A percentile compares a stretch with the other conserved stretches of the same genome.
These are phyloP conservation scores for Tylopilus sp. DNA, from an alignment of 768 basidiomycete species.

Conservation along the genomic window DNA sequence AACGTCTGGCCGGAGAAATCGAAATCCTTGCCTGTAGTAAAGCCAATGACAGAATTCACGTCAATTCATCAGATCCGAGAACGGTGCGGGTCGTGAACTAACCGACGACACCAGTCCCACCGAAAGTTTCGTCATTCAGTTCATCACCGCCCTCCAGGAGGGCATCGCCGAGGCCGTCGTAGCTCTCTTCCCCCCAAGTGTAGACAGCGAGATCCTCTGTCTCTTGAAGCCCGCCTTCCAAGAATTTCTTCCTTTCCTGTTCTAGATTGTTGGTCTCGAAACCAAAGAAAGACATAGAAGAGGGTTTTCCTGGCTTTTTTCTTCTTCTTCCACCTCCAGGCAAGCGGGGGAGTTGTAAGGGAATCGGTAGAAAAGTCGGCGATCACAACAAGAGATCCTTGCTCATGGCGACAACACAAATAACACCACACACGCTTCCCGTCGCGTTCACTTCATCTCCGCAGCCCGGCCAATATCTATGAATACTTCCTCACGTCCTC, in stretches of 20 bases:
- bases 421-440: slow-evolving; percentile 20
- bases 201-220: slow-evolving; percentile 86
- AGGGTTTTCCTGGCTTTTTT: neutral
- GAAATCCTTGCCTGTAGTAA: slow-evolving; percentile 77
- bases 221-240: slow-evolving; percentile 47
- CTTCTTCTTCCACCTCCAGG: slow-evolving; percentile 15
- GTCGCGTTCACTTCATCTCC: too few relatives aligned
- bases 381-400: slow-evolving; percentile 12
- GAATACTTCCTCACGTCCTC: slow-evolving; percentile 49
- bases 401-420: slow-evolving; percentile 19
- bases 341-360: slow-evolving; percentile 12
- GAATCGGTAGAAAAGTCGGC: slow-evolving; percentile 12
- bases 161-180: slow-evolving; percentile 85
- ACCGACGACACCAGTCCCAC: slow-evolving; percentile 68
- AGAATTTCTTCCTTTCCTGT: slow-evolving; percentile 56
- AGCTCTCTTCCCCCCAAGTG: slow-evolving; percentile 88
- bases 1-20: slow-evolving; percentile 64
- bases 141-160: slow-evolving; percentile 90
- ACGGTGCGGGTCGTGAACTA: slow-evolving; percentile 30
- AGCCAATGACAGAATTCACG: neutral
- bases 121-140: slow-evolving; percentile 97
- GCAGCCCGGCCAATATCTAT: too few relatives aligned
- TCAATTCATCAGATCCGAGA: slow-evolving; percentile 16
- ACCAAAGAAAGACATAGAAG: slow-evolving; percentile 80
- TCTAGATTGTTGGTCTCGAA: slow-evolving; percentile 63